These are phyloP conservation scores for Phytopythium chamaehyphon DNA, from an alignment of 352 stramenopile genomes.

Conservation along the genomic window DNA sequence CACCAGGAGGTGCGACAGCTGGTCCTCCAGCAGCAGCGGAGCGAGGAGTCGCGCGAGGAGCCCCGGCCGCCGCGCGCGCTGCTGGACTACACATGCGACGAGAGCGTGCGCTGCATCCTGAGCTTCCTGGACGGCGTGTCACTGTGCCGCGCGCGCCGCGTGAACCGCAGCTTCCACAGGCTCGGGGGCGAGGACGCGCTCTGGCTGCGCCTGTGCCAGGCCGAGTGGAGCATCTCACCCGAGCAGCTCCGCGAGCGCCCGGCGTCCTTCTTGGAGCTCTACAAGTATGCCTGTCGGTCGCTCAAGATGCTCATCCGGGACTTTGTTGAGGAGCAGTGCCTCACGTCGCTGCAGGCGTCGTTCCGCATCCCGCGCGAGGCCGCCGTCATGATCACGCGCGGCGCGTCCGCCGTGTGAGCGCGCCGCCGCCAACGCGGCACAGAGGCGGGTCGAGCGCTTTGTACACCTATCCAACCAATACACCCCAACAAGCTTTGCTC, in stretches of 20 bases:
- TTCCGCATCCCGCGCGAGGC: slow-evolving; percentile 61
- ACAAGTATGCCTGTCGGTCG: slow-evolving; percentile 70
- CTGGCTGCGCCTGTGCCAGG: slow-evolving; percentile 63
- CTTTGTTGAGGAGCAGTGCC: slow-evolving; percentile 75
- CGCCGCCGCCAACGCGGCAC: background rate
- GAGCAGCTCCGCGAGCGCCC: slow-evolving; percentile 53
- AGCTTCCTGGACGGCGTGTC: slow-evolving; percentile 68
- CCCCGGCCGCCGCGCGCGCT: slow-evolving; percentile 22
- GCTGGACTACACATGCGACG: slow-evolving; percentile 73
- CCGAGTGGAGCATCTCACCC: slow-evolving; percentile 75
- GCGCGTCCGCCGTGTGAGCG: background rate
- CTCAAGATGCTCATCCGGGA: slow-evolving; percentile 73
- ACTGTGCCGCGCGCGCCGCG: slow-evolving; percentile 45
- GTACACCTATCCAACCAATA: background rate
- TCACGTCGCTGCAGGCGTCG: slow-evolving; percentile 64
- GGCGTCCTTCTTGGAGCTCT: slow-evolving; percentile 67
- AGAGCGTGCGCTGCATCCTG: slow-evolving; percentile 60
- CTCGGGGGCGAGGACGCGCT: slow-evolving; percentile 54
- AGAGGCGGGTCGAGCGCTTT: too few species aligned
- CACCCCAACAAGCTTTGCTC: background rate
- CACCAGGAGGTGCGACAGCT: slow-evolving; percentile 30
- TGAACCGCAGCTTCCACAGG: slow-evolving; percentile 52
- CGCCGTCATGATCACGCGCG: slow-evolving; percentile 43
- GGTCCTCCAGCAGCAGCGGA: slow-evolving; percentile 13
- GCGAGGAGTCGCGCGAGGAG: background rate